Evolutionary conservation across 176 grass and related monocot species (phyloP), one percentile per base, ranked within the genome.

Genomic region (Rhipidocladum racemiflorum): DNA sequence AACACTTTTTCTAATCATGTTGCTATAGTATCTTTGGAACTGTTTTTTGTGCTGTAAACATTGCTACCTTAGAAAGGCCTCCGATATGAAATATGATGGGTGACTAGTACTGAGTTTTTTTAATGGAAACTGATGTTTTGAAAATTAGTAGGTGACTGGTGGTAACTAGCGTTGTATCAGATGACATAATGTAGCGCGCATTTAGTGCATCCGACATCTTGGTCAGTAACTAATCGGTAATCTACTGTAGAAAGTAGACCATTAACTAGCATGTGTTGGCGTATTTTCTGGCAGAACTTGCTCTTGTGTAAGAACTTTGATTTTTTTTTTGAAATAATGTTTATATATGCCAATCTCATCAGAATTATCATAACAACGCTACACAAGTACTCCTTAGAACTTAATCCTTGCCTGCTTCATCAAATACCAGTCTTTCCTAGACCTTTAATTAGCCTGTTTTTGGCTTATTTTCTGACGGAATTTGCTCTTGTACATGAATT

Each of bases 191-290:
- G 15, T 17, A 27, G 21, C 17, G 1, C n/a, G 53, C 1, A 20
- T 80, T 78, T 81, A 16, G 44, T 68, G 50, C 62, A 80, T 48
- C 3, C 24, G 16, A 24, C 24, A 83, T 54, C 9, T 71, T 54
- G 15, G 8, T 28, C 34, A 70, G 7, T 51, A 77, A 70, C 14
- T 17, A 51, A 11, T n/a, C 7, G 60, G 43, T 32, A n/a, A 17
- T 68, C 9, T 53, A 23, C 24, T 70, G 43, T 55, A 39, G 43
- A 84, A 17, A 57, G 50, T 81, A 59, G 24, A 40, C 1, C 4
- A 16, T 81, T 49, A 14, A 6, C 0, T 30, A n/a, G n/a, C n/a
- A n/a, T n/a, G n/a, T n/a, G n/a, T n/a, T n/a, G n/a, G n/a, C n/a
- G n/a, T n/a, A n/a, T n/a, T n/a, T n/a, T n/a, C n/a, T n/a, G n/a